Percentiles rank a stretch among this genome's conserved stretches.
These are phyloP conservation scores for Nepenthes gracilis DNA, from an alignment of 148 eudicot genomes.

Conservation along the genomic window DNA sequence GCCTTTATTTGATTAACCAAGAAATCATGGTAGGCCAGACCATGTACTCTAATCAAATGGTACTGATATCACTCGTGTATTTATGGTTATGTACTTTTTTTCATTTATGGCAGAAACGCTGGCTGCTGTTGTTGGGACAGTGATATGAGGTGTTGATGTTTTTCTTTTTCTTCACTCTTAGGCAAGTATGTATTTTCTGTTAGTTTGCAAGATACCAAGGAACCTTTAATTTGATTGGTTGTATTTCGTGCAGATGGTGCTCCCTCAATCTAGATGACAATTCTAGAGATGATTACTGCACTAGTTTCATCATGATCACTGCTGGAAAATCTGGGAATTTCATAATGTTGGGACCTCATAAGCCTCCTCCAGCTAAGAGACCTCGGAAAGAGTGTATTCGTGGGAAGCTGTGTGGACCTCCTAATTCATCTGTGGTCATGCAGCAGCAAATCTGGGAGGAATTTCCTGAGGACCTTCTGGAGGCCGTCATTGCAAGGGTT, in stretches of 20 bases:
- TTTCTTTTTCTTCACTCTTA: no score
- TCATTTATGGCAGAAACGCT: no score
- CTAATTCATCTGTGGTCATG: conserved; percentile 34
- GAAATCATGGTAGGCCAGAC: no score
- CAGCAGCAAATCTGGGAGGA: conserved; percentile 76
- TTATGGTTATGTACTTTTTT: no score
- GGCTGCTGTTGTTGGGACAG: no score
- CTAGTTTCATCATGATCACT: conserved; percentile 23
- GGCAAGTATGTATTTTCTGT: neutral
- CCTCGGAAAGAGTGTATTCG: conserved; percentile 44
- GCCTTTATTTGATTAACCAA: no score
- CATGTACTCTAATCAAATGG: no score
- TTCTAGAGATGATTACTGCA: conserved; percentile 24
- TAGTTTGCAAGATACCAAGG: neutral
- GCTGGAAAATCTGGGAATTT: conserved; percentile 38
- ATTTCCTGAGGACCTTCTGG: conserved; percentile 81
- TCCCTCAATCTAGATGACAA: conserved; percentile 41
- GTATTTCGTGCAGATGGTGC: conserved; percentile 39
- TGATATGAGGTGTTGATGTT: no score
- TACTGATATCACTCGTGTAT: no score
- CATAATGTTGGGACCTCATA: conserved; percentile 50
- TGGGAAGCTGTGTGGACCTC: conserved; percentile 17
- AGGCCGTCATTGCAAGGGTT: conserved; percentile 82
- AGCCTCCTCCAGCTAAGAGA: conserved; percentile 57
- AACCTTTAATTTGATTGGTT: conserved; percentile 1